Conservation (phyloP, 2,329 filamentous ascomycete genomes). For the Pezicula rhizophila region DNA sequence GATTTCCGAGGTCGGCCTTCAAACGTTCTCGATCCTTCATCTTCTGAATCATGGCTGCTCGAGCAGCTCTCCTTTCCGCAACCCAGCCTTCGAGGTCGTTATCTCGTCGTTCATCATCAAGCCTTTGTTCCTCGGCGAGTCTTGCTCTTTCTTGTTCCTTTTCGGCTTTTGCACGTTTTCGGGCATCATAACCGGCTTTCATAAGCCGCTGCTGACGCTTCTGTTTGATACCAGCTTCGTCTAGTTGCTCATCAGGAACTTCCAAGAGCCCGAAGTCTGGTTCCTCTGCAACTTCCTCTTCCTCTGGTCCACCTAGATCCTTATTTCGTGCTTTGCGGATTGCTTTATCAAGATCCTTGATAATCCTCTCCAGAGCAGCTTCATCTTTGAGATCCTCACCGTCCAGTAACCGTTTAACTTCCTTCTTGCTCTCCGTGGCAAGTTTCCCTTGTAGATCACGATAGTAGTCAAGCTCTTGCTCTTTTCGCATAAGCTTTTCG, state of each 20-base stretch:
- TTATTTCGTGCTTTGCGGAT: conserved; percentile 89
- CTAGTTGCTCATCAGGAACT: conserved; percentile 82
- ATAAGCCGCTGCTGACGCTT: conserved; percentile 89
- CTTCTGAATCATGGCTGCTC: conserved; percentile 64
- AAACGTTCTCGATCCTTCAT: conserved; percentile 92
- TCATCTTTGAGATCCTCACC: conserved; percentile 91
- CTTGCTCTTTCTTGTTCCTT: conserved; percentile 90
- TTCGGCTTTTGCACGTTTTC: conserved; percentile 88
- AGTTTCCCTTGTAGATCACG: conserved; percentile 72
- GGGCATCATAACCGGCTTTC: conserved; percentile 91
- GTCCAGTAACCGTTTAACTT: conserved; percentile 78
- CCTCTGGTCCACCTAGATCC: conserved; percentile 76
- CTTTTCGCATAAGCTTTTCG: conserved; percentile 91
- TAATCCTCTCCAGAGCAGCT: conserved; percentile 71
- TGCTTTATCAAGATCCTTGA: conserved; percentile 85
- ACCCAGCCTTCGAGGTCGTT: conserved; percentile 85
- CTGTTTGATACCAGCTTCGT: conserved; percentile 84
- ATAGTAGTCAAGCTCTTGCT: conserved; percentile 92
- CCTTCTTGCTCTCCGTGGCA: conserved; percentile 79
- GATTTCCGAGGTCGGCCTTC: conserved; percentile 90
- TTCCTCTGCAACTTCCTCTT: conserved; percentile 71
- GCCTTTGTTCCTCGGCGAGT: conserved; percentile 72
- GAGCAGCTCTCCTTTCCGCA: conserved; percentile 69
- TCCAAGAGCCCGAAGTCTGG: conserved; percentile 87
- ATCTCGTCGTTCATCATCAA: conserved; percentile 77